Base-by-base conservation (phyloP, 108 stramenopile genomes). In the Mediolabrus comicus region DNA sequence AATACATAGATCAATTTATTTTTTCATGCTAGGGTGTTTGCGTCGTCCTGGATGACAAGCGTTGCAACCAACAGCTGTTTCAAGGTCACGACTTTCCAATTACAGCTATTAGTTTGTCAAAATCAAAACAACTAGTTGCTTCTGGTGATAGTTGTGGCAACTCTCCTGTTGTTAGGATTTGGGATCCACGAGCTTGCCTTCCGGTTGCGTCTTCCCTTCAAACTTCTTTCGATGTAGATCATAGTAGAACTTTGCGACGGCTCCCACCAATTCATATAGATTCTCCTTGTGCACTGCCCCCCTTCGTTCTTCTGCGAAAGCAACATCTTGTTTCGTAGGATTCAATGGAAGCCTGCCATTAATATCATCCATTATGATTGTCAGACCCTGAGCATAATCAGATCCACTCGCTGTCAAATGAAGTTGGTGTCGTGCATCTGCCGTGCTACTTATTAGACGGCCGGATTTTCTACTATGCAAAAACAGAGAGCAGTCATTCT, bases 291-390 rank as follows among this genome's bases (percentile, higher is more conserved):
- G 73, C 22, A 58, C 62, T 24, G 27, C 17, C 1, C 78, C 78
- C 32, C 62, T 17, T n/a, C 31, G 31, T 39, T 79, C 69, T 57
- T 79, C 78, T n/a, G 34, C 61, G 49, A 79, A 74, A 11, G 78
- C 72, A 41, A 83, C 55, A 46, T 81, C 83, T 51, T 89, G 86
- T 55, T 90, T 90, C 34, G 89, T 90, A 2, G 89, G 86, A 51
- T 86, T 87, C 4, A 90, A 65, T 4, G 89, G 89, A 3, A 90
- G 53, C 7, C 67, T 65, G 2, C 83, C 84, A 53, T 64, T 55
- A 36, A 67, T 53, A 71, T 90, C 89, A 59, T 90, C 89, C 11
- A 90, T 49, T 26, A 90, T 71, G 33, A 90, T 46, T 2, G 83
- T 84, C 60, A 90, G 41, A 7, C 85, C 89, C 65, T 83, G 82